A percentile compares a stretch with the other conserved stretches of the same genome.
Evolutionary conservation across 1,139 yeast species (phyloP).

Genomic region (Candida dubliniensis): DNA sequence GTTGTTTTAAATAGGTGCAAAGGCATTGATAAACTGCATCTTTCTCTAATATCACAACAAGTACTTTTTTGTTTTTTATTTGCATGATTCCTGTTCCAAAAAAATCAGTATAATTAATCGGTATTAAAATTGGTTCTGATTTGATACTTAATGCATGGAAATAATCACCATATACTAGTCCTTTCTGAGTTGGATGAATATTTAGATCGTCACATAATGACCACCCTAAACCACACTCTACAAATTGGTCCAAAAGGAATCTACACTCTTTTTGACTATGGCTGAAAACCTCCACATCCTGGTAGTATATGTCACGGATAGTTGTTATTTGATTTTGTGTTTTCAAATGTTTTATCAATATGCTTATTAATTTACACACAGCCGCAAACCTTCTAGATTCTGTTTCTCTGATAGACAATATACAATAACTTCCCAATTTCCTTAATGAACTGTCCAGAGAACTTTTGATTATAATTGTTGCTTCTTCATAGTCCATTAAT

Average conservation of each 20-base stretch:
- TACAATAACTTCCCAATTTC: slow-evolving; percentile 5
- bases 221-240: slow-evolving; percentile 26
- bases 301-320: slow-evolving; percentile 64
- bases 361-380: slow-evolving; percentile 20
- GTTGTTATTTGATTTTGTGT: slow-evolving; percentile 35
- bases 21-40: slow-evolving; percentile 52
- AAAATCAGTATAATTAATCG: slow-evolving; percentile 15
- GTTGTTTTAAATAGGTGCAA: slow-evolving; percentile 19
- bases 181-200: slow-evolving; percentile 63
- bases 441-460: background rate
- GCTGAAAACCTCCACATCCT: slow-evolving; percentile 56
- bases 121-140: slow-evolving; percentile 28
- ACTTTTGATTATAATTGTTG: slow-evolving; percentile 1
- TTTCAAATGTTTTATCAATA: slow-evolving; percentile 20
- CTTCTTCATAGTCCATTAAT: slow-evolving; percentile 4
- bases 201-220: slow-evolving; percentile 32
- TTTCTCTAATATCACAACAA: slow-evolving; percentile 62
- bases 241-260: slow-evolving; percentile 34
- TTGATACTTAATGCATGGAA: slow-evolving; percentile 5
- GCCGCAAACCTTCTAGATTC: slow-evolving; percentile 15
- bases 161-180: slow-evolving; percentile 49
- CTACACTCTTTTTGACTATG: slow-evolving; percentile 47
- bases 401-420: slow-evolving; percentile 6
- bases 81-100: background rate
- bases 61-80: background rate